Evolutionary conservation across 352 stramenopile genomes (phyloP).

Genomic region (Phytophthora meadii): DNA sequence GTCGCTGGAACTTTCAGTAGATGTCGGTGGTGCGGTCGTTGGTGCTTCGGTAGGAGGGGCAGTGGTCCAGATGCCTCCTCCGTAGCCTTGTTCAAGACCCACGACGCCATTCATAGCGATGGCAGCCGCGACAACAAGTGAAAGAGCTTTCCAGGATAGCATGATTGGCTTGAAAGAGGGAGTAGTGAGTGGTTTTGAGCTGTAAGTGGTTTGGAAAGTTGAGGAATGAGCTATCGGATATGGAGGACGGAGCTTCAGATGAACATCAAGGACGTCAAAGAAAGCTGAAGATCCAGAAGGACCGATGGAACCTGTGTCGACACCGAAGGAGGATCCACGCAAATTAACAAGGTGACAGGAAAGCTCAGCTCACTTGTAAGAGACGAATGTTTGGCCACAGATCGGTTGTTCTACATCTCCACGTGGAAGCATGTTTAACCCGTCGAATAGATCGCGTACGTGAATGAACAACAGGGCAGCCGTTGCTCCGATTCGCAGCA

Average conservation of each 20-base stretch:
- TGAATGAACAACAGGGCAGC: background rate
- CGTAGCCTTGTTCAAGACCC: slow-evolving; percentile 16
- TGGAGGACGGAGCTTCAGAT: background rate
- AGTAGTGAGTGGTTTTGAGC: background rate
- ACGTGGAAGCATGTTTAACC: slow-evolving; percentile 4
- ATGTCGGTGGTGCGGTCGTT: slow-evolving; percentile 4
- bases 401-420: slow-evolving; percentile 8
- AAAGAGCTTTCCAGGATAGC: slow-evolving; percentile 22
- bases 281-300: background rate
- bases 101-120: slow-evolving; percentile 24
- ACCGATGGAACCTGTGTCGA: background rate
- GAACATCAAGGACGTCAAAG: background rate
- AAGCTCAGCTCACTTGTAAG: background rate
- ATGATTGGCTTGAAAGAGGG: slow-evolving; percentile 1
- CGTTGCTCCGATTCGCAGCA: no score
- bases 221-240: slow-evolving; percentile 24
- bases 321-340: background rate
- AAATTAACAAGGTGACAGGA: background rate
- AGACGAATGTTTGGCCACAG: background rate
- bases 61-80: slow-evolving; percentile 13
- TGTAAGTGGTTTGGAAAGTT: slow-evolving; percentile 9
- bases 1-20: slow-evolving; percentile 7
- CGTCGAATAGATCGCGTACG: background rate
- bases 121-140: slow-evolving; percentile 14
- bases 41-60: background rate